phyloP scores from a whole-genome alignment of 1,139 yeast genomes.

The Spathaspora jeffriesii region DNA sequence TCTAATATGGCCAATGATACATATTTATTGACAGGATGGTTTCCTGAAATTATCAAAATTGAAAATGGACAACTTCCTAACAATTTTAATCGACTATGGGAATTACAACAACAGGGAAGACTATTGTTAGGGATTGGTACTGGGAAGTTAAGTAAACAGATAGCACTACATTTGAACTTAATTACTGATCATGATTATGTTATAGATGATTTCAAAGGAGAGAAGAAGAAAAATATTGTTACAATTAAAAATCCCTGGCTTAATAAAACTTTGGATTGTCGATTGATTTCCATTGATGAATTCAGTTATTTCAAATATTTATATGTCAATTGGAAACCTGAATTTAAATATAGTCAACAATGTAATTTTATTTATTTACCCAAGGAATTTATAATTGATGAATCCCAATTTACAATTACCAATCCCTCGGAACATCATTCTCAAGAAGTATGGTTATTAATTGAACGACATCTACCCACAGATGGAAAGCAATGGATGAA shows the following conservation, averaged over 20 bases:
- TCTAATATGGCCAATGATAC: slow-evolving; percentile 83
- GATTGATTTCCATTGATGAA: slow-evolving; percentile 24
- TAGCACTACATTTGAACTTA: slow-evolving; percentile 38
- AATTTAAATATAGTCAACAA: slow-evolving; percentile 18
- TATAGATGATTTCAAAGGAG: slow-evolving; percentile 13
- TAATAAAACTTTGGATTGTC: slow-evolving; percentile 13
- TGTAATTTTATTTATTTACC: slow-evolving; percentile 35
- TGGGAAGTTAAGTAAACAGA: slow-evolving; percentile 43
- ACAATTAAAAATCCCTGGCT: slow-evolving; percentile 36
- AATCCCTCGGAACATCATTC: slow-evolving; percentile 28
- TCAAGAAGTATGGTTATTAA: slow-evolving; percentile 49
- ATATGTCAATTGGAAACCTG: slow-evolving; percentile 71
- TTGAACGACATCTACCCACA: slow-evolving; percentile 40
- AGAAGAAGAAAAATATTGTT: slow-evolving; percentile 7
- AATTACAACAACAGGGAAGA: slow-evolving; percentile 28
- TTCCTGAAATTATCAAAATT: slow-evolving; percentile 62
- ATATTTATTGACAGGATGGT: slow-evolving; percentile 66
- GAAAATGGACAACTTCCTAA: slow-evolving; percentile 25
- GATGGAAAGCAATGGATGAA: slow-evolving; percentile 22
- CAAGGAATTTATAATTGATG: slow-evolving; percentile 23
- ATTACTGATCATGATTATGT: slow-evolving; percentile 75
- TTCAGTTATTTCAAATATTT: slow-evolving; percentile 52
- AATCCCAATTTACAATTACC: slow-evolving; percentile 45
- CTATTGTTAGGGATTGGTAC: slow-evolving; percentile 71
- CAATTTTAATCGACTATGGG: slow-evolving; percentile 31